Percentiles rank a stretch among this genome's conserved stretches.
Conservation (phyloP, 2,329 filamentous ascomycete genomes). For the Teratosphaeria zuluensis region DNA sequence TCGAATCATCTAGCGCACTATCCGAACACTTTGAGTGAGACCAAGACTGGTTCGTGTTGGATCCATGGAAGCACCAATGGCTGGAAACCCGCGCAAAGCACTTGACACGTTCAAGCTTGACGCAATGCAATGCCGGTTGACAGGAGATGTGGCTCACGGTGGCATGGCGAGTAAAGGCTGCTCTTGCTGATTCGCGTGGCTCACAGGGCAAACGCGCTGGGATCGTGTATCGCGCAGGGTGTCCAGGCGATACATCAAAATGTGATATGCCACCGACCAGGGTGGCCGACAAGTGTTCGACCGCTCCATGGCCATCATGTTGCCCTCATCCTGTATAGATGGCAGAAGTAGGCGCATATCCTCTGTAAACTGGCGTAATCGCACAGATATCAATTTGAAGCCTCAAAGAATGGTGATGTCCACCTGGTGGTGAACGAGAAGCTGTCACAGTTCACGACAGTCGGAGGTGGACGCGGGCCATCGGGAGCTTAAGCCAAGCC, state of each 20-base stretch:
- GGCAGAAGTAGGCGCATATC: too few species aligned
- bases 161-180: neutral
- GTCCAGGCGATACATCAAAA: neutral
- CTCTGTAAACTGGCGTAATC: too few species aligned
- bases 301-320: neutral
- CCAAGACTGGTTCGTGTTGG: neutral
- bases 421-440: too few species aligned
- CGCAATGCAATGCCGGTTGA: neutral
- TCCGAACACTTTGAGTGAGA: neutral
- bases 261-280: neutral
- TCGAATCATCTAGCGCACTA: neutral
- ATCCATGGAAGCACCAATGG: neutral
- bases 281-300: neutral
- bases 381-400: too few species aligned
- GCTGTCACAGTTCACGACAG: too few species aligned
- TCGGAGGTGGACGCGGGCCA: too few species aligned
- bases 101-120: neutral
- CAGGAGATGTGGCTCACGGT: neutral
- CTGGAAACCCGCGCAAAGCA: neutral
- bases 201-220: neutral
- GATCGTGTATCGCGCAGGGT: neutral
- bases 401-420: too few species aligned
- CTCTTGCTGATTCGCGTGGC: neutral
- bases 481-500: too few species aligned
- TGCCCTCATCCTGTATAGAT: neutral